These are phyloP conservation scores for Hemisphaericaspora xylanilytica DNA, from an alignment of 1,139 yeast species.

Conservation along the genomic window DNA sequence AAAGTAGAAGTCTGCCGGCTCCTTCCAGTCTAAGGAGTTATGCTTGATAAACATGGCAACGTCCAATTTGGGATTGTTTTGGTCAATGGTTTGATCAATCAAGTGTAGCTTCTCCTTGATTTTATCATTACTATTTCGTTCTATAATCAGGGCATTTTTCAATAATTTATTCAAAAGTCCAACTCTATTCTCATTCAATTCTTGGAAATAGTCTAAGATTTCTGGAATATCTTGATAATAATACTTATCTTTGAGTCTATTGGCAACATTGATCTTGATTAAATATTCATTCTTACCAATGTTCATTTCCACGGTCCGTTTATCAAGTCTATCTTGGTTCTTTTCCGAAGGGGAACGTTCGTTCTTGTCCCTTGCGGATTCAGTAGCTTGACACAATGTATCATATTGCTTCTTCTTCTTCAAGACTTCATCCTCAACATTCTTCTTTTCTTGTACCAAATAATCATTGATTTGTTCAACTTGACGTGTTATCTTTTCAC, in stretches of 20 bases:
- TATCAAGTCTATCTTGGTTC: conserved; percentile 55
- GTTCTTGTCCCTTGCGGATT: conserved; percentile 70
- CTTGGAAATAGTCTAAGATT: conserved; percentile 80
- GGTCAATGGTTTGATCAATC: conserved; percentile 58
- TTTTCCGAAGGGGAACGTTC: conserved; percentile 60
- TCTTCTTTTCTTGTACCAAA: conserved; percentile 55
- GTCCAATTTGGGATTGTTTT: conserved; percentile 74
- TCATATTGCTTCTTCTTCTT: conserved; percentile 78
- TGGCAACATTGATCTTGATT: conserved; percentile 77
- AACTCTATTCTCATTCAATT: conserved; percentile 77
- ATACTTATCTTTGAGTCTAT: conserved; percentile 88
- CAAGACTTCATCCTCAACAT: conserved; percentile 61
- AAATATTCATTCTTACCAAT: conserved; percentile 79
- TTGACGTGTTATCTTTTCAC: conserved; percentile 53
- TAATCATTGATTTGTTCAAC: conserved; percentile 61
- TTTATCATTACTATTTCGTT: conserved; percentile 54
- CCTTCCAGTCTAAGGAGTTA: conserved; percentile 72
- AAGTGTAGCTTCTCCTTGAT: conserved; percentile 51
- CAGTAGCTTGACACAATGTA: conserved; percentile 75
- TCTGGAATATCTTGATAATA: conserved; percentile 94
- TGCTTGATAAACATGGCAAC: conserved; percentile 92
- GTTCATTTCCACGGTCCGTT: conserved; percentile 79
- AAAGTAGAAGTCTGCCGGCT: conserved; percentile 81
- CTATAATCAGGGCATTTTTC: conserved; percentile 63
- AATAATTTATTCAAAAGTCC: conserved; percentile 68